phyloP scores from a whole-genome alignment of 2,329 filamentous ascomycete genomes.

The Nectriaceae sp. region DNA sequence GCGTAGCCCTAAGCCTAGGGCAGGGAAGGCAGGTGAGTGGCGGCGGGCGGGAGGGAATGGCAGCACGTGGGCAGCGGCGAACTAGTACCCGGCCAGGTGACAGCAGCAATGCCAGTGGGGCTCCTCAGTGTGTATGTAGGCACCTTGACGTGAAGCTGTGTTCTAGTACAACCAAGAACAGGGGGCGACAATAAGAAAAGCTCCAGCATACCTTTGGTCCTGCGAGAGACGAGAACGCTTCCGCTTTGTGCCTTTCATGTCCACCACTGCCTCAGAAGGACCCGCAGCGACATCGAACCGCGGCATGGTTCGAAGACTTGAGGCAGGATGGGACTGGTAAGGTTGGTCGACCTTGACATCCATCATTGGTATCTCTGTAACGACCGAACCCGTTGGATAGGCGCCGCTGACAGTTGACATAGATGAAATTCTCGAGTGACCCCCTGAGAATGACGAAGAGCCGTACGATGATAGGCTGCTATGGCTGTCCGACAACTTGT shows the following conservation, averaged over 20 bases:
- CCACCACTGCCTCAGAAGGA: slow-evolving; percentile 18
- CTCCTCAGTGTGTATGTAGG: too few species aligned
- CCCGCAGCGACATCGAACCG: neutral
- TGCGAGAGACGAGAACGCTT: slow-evolving; percentile 25
- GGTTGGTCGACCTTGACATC: slow-evolving; percentile 37
- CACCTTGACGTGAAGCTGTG: too few species aligned
- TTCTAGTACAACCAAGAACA: neutral
- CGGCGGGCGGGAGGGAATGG: neutral
- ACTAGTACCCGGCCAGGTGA: neutral
- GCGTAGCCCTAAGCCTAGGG: neutral
- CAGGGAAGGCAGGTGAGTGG: neutral
- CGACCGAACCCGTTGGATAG: slow-evolving; percentile 34
- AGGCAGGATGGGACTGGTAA: slow-evolving; percentile 9
- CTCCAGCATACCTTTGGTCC: slow-evolving; percentile 22
- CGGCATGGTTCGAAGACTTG: neutral
- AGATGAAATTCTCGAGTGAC: slow-evolving; percentile 56
- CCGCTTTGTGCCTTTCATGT: slow-evolving; percentile 17
- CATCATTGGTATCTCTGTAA: slow-evolving; percentile 39
- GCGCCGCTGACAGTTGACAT: slow-evolving; percentile 51
- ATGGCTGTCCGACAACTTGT: slow-evolving; percentile 48
- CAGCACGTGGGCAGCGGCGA: neutral
- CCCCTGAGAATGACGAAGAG: slow-evolving; percentile 46
- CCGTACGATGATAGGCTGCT: slow-evolving; percentile 54
- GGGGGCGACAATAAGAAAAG: neutral
- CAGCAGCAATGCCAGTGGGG: neutral